These are phyloP conservation scores for Rhipidocladum racemiflorum DNA, from an alignment of 176 grass and related monocot species.

Conservation along the genomic window DNA sequence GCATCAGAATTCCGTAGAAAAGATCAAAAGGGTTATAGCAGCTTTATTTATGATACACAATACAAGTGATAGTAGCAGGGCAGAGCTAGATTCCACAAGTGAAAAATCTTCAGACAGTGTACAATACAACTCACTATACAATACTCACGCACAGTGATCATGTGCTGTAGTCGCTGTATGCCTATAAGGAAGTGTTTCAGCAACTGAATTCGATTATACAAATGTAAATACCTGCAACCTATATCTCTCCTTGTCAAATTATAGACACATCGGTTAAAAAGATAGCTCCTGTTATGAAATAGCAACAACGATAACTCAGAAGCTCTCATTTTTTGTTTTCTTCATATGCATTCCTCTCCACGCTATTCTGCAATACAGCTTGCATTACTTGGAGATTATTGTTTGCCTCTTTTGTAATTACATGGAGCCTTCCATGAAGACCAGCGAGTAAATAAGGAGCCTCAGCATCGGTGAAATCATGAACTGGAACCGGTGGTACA, in stretches of 20 bases:
- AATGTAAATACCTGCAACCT: neutral
- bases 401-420: constrained; percentile 62
- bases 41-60: neutral
- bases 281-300: neutral
- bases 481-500: constrained; percentile 49
- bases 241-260: neutral
- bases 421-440: constrained; percentile 63
- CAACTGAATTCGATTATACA: constrained; percentile 10
- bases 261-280: neutral
- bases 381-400: constrained; percentile 54
- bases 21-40: neutral
- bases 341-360: neutral
- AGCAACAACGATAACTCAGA: neutral
- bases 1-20: neutral
- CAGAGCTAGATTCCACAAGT: neutral
- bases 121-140: constrained; percentile 23
- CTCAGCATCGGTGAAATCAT: constrained; percentile 65
- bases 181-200: neutral
- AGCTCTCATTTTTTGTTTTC: constrained; percentile 35
- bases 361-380: constrained; percentile 37
- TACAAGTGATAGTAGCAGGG: neutral
- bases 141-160: no score
- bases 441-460: constrained; percentile 78
- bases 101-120: neutral
- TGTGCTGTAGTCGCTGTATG: neutral